A percentile compares a stretch with the other conserved stretches of the same genome.
Conservation (phyloP, 108 stramenopile species). For the Cylindrotheca closterium region DNA sequence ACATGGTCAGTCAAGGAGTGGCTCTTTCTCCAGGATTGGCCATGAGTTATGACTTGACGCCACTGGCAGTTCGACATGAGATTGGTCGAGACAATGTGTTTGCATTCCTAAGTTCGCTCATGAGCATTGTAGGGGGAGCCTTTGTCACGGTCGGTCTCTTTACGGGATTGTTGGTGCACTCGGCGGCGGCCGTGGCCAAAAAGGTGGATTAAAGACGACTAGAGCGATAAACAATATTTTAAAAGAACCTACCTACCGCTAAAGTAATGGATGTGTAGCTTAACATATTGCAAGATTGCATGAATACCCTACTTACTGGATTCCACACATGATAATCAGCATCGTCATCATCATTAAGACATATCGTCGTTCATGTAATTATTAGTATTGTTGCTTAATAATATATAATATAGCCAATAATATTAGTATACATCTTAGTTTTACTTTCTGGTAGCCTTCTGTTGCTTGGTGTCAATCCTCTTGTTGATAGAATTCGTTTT, state of each 20-base stretch:
- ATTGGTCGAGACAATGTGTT: conserved; percentile 72
- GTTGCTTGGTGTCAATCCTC: not conserved
- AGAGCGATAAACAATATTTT: not conserved
- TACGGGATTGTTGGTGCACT: conserved; percentile 70
- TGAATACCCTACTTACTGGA: too few relatives aligned
- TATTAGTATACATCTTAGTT: too few relatives aligned
- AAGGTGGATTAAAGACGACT: conserved; percentile 60
- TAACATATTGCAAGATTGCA: too few relatives aligned
- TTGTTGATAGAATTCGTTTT: conserved; percentile 55
- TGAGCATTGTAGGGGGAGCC: conserved; percentile 84
- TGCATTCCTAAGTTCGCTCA: conserved; percentile 71
- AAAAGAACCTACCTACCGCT: not conserved
- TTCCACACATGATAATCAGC: too few relatives aligned
- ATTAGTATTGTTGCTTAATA: too few relatives aligned
- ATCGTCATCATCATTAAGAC: too few relatives aligned
- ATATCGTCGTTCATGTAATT: too few relatives aligned
- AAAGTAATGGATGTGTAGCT: too few relatives aligned
- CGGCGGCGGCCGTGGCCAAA: conserved; percentile 75
- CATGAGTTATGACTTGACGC: conserved; percentile 78
- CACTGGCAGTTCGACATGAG: conserved; percentile 70
- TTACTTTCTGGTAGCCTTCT: too few relatives aligned
- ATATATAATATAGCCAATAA: too few relatives aligned
- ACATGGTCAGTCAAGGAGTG: conserved; percentile 53
- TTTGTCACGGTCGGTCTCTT: conserved; percentile 84
- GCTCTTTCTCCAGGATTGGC: conserved; percentile 64